phyloP scores from a whole-genome alignment of 148 eudicot species.

The Linanthus parryae region DNA sequence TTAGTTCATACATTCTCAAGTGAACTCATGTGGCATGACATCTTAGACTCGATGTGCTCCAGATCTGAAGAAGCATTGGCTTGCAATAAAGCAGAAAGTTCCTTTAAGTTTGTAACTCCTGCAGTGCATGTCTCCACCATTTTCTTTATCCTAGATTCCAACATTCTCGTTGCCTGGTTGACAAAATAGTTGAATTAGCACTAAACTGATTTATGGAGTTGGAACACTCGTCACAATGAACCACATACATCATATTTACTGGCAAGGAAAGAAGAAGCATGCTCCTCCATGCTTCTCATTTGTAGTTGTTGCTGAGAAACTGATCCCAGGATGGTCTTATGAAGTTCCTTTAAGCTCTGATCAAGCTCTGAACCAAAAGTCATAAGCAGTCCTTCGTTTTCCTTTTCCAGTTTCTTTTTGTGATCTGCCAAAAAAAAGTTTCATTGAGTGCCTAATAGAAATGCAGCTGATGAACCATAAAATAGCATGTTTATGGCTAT shows the following conservation, averaged over 20 bases:
- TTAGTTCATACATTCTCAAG: constrained; percentile 52
- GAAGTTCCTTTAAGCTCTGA: constrained; percentile 63
- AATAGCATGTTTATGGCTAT: background rate
- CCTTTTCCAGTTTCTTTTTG: constrained; percentile 55
- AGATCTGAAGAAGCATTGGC: constrained; percentile 46
- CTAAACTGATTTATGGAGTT: background rate
- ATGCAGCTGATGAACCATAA: background rate
- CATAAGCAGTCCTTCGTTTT: constrained; percentile 60
- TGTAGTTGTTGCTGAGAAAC: constrained; percentile 73
- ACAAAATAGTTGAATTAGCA: constrained; percentile 1
- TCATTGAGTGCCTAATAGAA: background rate
- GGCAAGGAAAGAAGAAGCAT: constrained; percentile 53
- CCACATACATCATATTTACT: constrained; percentile 65
- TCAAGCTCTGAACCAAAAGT: constrained; percentile 78
- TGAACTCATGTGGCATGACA: constrained; percentile 33
- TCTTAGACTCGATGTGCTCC: constrained; percentile 36
- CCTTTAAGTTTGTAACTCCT: constrained; percentile 37
- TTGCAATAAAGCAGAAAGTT: constrained; percentile 39
- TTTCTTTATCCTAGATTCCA: constrained; percentile 58
- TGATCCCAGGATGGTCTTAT: constrained; percentile 49
- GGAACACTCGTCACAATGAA: constrained; percentile 5
- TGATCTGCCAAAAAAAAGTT: constrained; percentile 42
- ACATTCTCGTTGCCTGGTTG: constrained; percentile 39
- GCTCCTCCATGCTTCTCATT: constrained; percentile 59
- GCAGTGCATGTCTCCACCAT: constrained; percentile 41